phyloP scores from a whole-genome alignment of 768 basidiomycete genomes.

The Phanerochaete sordida region DNA sequence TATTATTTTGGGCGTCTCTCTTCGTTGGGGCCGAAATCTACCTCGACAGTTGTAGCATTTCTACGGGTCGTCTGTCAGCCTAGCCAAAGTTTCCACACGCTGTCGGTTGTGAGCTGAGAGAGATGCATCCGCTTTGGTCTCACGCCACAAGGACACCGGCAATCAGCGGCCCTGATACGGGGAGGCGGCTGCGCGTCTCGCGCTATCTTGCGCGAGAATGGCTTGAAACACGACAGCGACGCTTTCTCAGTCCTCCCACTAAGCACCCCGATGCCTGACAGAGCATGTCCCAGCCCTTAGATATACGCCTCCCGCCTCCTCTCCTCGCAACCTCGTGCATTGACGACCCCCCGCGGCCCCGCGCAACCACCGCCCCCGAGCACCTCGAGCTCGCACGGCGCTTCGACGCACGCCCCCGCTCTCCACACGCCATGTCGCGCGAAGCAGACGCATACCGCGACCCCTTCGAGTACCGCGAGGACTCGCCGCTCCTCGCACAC shows the following conservation, averaged over 20 bases:
- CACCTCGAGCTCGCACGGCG: not conserved
- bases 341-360: too few species aligned
- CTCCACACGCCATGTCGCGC: not conserved
- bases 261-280: not conserved
- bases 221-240: not conserved
- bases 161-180: too few species aligned
- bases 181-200: not conserved
- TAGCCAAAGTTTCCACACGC: too few species aligned
- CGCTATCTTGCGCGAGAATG: slow-evolving; percentile 6
- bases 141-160: slow-evolving; percentile 1
- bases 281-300: not conserved
- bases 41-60: too few species aligned
- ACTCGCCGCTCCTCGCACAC: not conserved
- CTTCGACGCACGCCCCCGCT: not conserved
- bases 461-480: not conserved
- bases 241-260: not conserved
- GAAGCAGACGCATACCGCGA: not conserved
- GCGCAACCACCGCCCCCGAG: not conserved
- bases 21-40: too few species aligned
- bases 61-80: too few species aligned
- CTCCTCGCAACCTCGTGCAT: too few species aligned
- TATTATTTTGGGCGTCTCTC: too few species aligned
- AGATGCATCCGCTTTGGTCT: too few species aligned
- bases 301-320: not conserved
- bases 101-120: too few species aligned